Evolutionary conservation across 352 stramenopile genomes (phyloP), one percentile per base, ranked within the genome.

Genomic region (Phytophthora macrochlamydospora): DNA sequence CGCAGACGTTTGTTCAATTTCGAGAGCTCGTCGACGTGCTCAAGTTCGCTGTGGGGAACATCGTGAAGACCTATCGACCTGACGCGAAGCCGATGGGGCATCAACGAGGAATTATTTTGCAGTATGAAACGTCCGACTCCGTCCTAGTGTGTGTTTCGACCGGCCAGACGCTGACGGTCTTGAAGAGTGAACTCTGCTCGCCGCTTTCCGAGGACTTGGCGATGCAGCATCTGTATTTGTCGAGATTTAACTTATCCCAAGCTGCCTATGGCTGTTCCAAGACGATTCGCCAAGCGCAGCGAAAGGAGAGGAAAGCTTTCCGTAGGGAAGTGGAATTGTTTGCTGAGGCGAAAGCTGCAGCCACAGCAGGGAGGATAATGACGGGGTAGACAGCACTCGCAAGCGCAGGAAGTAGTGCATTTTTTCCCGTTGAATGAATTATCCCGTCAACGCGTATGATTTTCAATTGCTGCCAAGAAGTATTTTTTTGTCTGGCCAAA

Each of bases 161-260:
- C 24, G 87, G 87, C 14, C 51, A 82, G 40, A 61, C 81, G 13
- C 42, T 76, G 4, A 67, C 56, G 28, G 71, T 81, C 3, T 49
- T 91, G 31, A 90, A 24, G 18, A 80, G 75, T 45, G 78, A 92
- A 8, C 12, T 93, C 29, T 83, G 76, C 50, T 95, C 87, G 24
- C 75, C 81, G 32, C 65, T 95, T 11, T 67, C 71, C 7, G 87
- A 93, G 53, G 87, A 95, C 65, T 53, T 87, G n/a, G 87, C 81
- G 18, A 70, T 93, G 63, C 68, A 76, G 37, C 60, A 85, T 42
- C 81, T 93, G 24, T 93, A 93, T 58, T 35, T 75, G 33, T 74
- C 79, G 32, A 78, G 83, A 64, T 93, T 93, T 75, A 93, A 92
- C 65, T 75, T 92, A 71, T 80, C 78, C 31, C 67, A 77, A 51